These are phyloP conservation scores for Globisporangium cederbergense DNA, from an alignment of 352 stramenopile genomes.

Conservation along the genomic window DNA sequence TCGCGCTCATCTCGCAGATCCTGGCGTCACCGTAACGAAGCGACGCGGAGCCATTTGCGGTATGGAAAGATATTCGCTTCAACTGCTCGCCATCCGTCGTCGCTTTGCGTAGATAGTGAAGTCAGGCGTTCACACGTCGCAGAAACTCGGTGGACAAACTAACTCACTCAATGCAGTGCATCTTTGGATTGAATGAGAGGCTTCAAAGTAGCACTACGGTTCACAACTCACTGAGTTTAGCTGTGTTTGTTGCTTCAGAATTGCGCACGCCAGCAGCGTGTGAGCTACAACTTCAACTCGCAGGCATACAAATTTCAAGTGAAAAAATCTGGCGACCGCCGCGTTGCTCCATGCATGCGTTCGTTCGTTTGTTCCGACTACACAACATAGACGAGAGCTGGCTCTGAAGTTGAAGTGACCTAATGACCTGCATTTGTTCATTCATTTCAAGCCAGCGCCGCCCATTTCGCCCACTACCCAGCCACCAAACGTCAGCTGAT, in stretches of 20 bases:
- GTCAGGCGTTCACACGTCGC: slow-evolving; percentile 9
- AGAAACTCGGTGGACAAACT: background rate
- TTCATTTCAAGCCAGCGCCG: background rate
- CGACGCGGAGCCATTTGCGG: background rate
- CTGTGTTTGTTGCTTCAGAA: too few species aligned
- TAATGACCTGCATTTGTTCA: background rate
- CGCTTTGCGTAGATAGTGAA: background rate
- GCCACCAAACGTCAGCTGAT: background rate
- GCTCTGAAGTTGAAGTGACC: slow-evolving; percentile 13
- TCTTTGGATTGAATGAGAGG: background rate
- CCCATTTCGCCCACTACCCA: background rate
- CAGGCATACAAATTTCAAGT: background rate
- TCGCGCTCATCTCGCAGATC: slow-evolving; percentile 2
- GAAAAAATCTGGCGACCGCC: background rate
- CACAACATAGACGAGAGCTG: background rate
- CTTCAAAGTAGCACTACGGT: too few species aligned
- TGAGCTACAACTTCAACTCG: background rate
- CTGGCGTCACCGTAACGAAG: slow-evolving; percentile 2
- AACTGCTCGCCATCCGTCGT: background rate
- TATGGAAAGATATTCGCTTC: background rate
- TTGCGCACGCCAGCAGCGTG: too few species aligned
- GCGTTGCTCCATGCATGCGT: background rate
- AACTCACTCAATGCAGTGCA: background rate
- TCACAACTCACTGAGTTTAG: too few species aligned
- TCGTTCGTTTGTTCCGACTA: background rate